These are phyloP conservation scores for Salix exigua DNA, from an alignment of 345 rosid genomes.

Conservation along the genomic window DNA sequence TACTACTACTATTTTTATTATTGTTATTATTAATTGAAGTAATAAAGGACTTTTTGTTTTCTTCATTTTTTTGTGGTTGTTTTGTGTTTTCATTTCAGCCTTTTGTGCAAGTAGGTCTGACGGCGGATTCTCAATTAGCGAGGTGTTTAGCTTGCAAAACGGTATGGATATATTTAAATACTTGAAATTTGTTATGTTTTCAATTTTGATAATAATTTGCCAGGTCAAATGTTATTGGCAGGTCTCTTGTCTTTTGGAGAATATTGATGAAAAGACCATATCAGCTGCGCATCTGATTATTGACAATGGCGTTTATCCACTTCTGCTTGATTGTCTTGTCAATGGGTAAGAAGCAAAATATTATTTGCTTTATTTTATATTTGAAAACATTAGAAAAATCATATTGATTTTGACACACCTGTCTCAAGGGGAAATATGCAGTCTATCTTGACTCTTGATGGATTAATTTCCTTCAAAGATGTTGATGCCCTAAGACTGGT, in stretches of 20 bases:
- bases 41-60: neutral
- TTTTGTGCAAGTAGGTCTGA: conserved; percentile 68
- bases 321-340: conserved; percentile 61
- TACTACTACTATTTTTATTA: neutral
- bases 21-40: neutral
- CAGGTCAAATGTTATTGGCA: conserved; percentile 15
- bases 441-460: neutral
- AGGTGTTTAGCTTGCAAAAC: conserved; percentile 76
- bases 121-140: conserved; percentile 53
- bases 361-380: neutral
- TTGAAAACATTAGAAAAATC: too few species aligned
- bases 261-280: conserved; percentile 33
- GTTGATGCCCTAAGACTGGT: neutral
- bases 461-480: neutral
- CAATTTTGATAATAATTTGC: too few species aligned
- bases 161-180: conserved; percentile 34
- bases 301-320: conserved; percentile 61
- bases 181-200: neutral
- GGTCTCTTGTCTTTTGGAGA: conserved; percentile 65
- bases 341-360: conserved; percentile 46
- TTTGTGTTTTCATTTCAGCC: conserved; percentile 36
- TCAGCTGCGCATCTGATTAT: conserved; percentile 49
- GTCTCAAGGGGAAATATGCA: neutral
- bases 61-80: neutral
- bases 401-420: neutral